A percentile compares a stretch with the other conserved stretches of the same genome.
Conservation (phyloP, 2,329 filamentous ascomycete species). For the Fusarium newnesense region DNA sequence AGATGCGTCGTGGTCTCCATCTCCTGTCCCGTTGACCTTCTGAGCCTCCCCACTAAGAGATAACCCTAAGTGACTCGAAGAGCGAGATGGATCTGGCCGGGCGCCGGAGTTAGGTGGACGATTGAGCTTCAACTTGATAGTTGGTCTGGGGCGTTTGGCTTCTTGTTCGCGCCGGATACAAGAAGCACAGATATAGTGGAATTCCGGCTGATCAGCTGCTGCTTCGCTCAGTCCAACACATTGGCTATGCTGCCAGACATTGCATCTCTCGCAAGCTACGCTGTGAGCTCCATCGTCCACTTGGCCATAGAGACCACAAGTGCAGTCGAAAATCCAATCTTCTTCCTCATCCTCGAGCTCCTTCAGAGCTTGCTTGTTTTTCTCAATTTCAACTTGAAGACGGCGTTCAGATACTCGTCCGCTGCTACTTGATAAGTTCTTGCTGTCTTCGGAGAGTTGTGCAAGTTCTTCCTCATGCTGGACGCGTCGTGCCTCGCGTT, state of each 20-base stretch:
- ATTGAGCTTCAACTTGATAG: slow-evolving; percentile 65
- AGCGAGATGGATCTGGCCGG: slow-evolving; percentile 8
- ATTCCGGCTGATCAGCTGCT: slow-evolving; percentile 85
- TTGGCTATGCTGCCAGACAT: slow-evolving; percentile 96
- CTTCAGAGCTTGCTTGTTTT: slow-evolving; percentile 78
- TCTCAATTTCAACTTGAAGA: slow-evolving; percentile 84
- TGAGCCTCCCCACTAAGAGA: not conserved
- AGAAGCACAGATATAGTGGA: slow-evolving; percentile 84
- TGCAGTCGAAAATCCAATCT: slow-evolving; percentile 94
- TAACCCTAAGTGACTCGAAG: slow-evolving; percentile 8
- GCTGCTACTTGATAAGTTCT: slow-evolving; percentile 63
- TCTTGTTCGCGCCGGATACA: slow-evolving; percentile 77
- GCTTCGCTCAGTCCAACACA: slow-evolving; percentile 83
- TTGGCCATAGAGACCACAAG: slow-evolving; percentile 89
- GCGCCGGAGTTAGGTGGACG: slow-evolving; percentile 28
- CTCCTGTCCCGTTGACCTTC: not conserved
- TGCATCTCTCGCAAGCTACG: slow-evolving; percentile 92
- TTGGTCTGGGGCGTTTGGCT: slow-evolving; percentile 64
- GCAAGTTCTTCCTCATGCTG: slow-evolving; percentile 86
- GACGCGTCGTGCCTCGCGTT: slow-evolving; percentile 85
- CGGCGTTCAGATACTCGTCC: slow-evolving; percentile 80
- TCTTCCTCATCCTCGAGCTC: slow-evolving; percentile 79
- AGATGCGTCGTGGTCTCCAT: slow-evolving; percentile 2
- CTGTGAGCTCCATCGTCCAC: slow-evolving; percentile 96
- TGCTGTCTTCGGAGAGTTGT: slow-evolving; percentile 80